Conservation (phyloP, 257 asterid genomes). For the Plantago elongata region DNA sequence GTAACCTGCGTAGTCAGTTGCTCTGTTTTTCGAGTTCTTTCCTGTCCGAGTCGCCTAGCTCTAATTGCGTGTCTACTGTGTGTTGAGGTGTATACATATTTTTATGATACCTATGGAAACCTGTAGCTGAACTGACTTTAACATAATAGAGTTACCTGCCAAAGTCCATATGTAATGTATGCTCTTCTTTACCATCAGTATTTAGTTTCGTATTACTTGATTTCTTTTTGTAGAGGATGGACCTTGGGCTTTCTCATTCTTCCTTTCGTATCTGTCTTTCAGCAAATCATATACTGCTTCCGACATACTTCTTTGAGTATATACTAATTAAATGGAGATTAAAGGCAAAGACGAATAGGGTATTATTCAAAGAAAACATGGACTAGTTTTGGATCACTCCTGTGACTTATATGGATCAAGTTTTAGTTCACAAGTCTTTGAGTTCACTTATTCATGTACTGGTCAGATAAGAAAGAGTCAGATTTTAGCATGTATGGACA, state of each 20-base stretch:
- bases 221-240: too few species aligned
- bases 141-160: too few species aligned
- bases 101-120: background rate
- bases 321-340: background rate
- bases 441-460: background rate
- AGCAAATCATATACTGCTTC: background rate
- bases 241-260: too few species aligned
- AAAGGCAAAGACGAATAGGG: background rate
- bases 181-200: too few species aligned
- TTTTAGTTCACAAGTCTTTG: background rate
- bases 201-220: too few species aligned
- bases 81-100: conserved; percentile 21
- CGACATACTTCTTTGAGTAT: background rate
- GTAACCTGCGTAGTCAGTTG: too few species aligned
- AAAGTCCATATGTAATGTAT: too few species aligned
- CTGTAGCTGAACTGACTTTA: background rate
- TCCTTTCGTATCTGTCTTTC: background rate
- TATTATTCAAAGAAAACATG: background rate
- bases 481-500: too few species aligned
- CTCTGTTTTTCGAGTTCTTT: too few species aligned
- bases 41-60: too few species aligned
- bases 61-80: too few species aligned
- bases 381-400: too few species aligned
- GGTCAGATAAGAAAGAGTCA: background rate
- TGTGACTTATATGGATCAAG: background rate